These are phyloP conservation scores for Aspergillus biplanus DNA, from an alignment of 495 filamentous ascomycete species.

Conservation along the genomic window DNA sequence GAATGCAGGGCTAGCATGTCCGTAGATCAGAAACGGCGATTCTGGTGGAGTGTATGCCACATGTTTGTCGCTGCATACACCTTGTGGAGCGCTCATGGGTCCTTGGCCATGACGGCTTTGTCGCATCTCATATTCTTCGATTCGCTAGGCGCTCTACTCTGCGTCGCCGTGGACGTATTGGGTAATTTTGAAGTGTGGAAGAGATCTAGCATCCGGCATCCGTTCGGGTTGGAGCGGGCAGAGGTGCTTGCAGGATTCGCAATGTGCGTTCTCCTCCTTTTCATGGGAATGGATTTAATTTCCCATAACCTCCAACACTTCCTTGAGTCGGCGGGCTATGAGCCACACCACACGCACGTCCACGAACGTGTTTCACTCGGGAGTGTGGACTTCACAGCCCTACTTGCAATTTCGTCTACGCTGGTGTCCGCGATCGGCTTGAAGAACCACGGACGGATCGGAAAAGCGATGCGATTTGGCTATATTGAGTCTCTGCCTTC, in stretches of 20 bases:
- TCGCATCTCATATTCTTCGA: conserved; percentile 95
- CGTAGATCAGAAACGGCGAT: conserved; percentile 75
- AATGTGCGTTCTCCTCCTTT: conserved; percentile 90
- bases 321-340: conserved; percentile 66
- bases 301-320: conserved; percentile 91
- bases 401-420: conserved; percentile 87
- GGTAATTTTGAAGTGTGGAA: conserved; percentile 98
- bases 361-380: conserved; percentile 73
- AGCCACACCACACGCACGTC: conserved; percentile 70
- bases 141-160: conserved; percentile 88
- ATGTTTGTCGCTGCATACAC: conserved; percentile 78
- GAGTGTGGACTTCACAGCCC: conserved; percentile 76
- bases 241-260: conserved; percentile 97
- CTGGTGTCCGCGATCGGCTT: conserved; percentile 84
- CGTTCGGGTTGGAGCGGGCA: conserved; percentile 88
- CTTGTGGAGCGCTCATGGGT: conserved; percentile 81
- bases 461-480: conserved; percentile 77
- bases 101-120: conserved; percentile 89
- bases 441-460: conserved; percentile 92
- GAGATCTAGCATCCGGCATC: conserved; percentile 86
- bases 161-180: conserved; percentile 88
- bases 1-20: conserved; percentile 89
- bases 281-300: conserved; percentile 94
- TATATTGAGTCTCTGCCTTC: conserved; percentile 81
- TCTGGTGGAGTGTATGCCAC: conserved; percentile 91